Evolutionary conservation across 1,284 basidiomycete genomes (phyloP).

Genomic region (Cronartium ribicola): DNA sequence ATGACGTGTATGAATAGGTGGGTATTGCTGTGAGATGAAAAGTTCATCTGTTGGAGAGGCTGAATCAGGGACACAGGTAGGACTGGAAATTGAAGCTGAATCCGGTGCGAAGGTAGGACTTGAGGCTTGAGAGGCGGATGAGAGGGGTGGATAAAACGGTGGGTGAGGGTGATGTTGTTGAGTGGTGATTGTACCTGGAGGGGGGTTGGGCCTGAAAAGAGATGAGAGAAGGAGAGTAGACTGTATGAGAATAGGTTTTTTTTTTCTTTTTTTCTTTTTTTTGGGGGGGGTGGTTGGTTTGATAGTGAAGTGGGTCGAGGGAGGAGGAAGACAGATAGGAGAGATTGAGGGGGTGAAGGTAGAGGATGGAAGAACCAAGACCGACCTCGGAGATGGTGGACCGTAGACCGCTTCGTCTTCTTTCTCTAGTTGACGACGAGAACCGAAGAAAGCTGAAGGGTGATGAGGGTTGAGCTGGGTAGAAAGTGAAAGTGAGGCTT

Average conservation of each 20-base stretch:
- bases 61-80: neutral
- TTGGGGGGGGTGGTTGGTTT: too few species aligned
- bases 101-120: too few species aligned
- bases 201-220: too few species aligned
- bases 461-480: neutral
- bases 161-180: neutral
- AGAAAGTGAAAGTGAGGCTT: neutral
- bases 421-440: slow-evolving; percentile 3
- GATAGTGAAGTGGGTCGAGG: too few species aligned
- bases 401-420: slow-evolving; percentile 13
- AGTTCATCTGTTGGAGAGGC: slow-evolving; percentile 34
- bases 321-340: too few species aligned
- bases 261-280: too few species aligned
- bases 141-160: too few species aligned
- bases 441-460: neutral
- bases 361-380: neutral
- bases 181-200: neutral
- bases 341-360: too few species aligned
- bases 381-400: slow-evolving; percentile 4
- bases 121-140: too few species aligned
- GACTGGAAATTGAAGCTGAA: neutral
- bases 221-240: too few species aligned
- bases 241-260: too few species aligned
- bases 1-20: slow-evolving; percentile 16
- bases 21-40: slow-evolving; percentile 35